A percentile compares a stretch with the other conserved stretches of the same genome.
phyloP scores from a whole-genome alignment of 768 basidiomycete genomes.

The Lyophyllum shimeji region DNA sequence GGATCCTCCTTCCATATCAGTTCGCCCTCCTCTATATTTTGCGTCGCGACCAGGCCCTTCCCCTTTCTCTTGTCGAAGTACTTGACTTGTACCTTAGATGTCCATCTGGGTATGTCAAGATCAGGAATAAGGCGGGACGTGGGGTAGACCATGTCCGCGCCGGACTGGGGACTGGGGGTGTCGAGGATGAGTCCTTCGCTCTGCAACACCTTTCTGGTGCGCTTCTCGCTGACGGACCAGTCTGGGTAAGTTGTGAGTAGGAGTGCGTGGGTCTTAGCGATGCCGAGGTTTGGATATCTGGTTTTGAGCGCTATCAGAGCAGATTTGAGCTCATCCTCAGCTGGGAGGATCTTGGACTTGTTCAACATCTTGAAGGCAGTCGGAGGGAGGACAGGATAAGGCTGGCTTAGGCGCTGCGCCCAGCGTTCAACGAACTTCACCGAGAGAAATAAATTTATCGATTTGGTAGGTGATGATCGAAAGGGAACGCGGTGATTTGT shows the following conservation, averaged over 20 bases:
- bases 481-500: background rate
- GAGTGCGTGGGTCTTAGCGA: constrained; percentile 66
- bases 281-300: constrained; percentile 63
- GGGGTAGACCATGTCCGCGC: constrained; percentile 41
- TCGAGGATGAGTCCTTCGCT: constrained; percentile 48
- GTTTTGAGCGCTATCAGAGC: constrained; percentile 56
- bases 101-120: constrained; percentile 64
- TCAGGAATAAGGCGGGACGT: constrained; percentile 62
- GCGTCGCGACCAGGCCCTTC: constrained; percentile 77
- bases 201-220: constrained; percentile 71
- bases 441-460: constrained; percentile 15
- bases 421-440: background rate
- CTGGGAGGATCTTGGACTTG: constrained; percentile 36
- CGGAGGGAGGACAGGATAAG: background rate
- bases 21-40: constrained; percentile 68
- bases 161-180: constrained; percentile 12
- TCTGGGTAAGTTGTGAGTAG: constrained; percentile 58
- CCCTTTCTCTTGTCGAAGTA: constrained; percentile 73
- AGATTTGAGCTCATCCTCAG: constrained; percentile 61
- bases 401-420: background rate
- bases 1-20: constrained; percentile 86
- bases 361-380: constrained; percentile 6
- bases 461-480: constrained; percentile 1
- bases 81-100: constrained; percentile 60
- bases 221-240: constrained; percentile 85